Base-by-base conservation (phyloP, 331 rosid species). In the Quercus lobata region DNA sequence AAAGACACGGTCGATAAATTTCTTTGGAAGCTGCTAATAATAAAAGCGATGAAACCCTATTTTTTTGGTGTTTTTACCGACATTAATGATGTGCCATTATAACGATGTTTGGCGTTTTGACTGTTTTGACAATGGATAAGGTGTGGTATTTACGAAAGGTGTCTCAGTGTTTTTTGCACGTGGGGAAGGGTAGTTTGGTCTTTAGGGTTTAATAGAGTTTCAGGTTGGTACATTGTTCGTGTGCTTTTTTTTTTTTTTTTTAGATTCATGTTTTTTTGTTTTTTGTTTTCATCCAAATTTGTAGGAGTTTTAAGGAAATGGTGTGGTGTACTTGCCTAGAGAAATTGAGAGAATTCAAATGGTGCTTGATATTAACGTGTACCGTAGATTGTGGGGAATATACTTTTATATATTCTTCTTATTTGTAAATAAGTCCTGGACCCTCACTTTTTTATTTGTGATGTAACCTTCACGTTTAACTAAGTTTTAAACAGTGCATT, bases 161-260 rank as follows among this genome's bases (percentile, higher is more conserved):
- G 12, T 41, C 46, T 3, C 21, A 1, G 8, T 41, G 3, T 19
- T 15, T 72, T 63, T 7, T 2, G 49, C 12, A 2, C 49, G 16
- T 12, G 4, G 1, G 4, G 4, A 56, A 69, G 77, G 77, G 80
- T 16, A 71, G 60, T 83, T 73, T 74, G 19, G 86, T 78, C 75
- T 58, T 19, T 74, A 5, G 9, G 0, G 4, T 15, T 14, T 11
- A 7, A 11, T 25, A 14, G 46, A 25, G 24, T 30, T 22, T 57
- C 71, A 6, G 69, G 3, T 57, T 24, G 55, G 14, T 16, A 55
- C 57, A 12, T 5, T n/a, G 22, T 18, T 27, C 57, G 57, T 16
- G 57, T 30, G 69, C 10, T 35, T 35, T 35, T 66, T 2, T 37
- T 37, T 1, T 7, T 7, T 0, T 0, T 1, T 34, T 16, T 15